Evolutionary conservation across 768 basidiomycete genomes (phyloP), one percentile per base, ranked within the genome.

Genomic region (Saitozyma sp.): DNA sequence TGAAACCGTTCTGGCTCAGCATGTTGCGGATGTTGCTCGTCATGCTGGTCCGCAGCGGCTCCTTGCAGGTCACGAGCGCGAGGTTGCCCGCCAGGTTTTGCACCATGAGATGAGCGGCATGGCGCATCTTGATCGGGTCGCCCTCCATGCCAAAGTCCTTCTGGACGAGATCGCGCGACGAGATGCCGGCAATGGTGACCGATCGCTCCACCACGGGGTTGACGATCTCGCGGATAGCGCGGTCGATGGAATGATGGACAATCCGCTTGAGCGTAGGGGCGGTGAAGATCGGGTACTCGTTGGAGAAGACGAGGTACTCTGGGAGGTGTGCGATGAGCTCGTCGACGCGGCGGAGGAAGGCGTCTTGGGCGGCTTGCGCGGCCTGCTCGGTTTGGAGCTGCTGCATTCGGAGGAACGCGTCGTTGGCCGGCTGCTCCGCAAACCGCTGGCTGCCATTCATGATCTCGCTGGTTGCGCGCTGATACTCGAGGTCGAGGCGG

Each of bases 151-250:
- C 92, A 67, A 94, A 99, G 78, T 99, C 96, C 81, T 98, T 98
- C 51, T 88, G 85, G 17, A 96, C 91, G 9, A 99, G 83, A 76
- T 99, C 96, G 45, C 93, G 85, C 16, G 95, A 95, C 13, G 96
- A 98, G 67, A 98, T 98, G 29, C 93, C 92, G 10, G 95, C 95
- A 67, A 99, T 98, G 0, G 96, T 98, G 20, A 97, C 96, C 19
- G 94, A 97, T 56, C 96, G 86, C 72, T 99, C 96, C 20, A 99
- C 94, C 56, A 99, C 95, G 6, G 96, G 96, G 16, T 94, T 83
- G 69, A 99, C 94, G 62, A 98, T 97, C 88, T 99, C 96, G 65
- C 96, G 88, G 59, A 98, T 90, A 10, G 96, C 90, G 38, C 91
- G 87, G 76, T 97, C 93, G 59, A 99, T 88, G 14, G 93, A 93